Percentiles rank a stretch among this genome's conserved stretches.
phyloP scores from a whole-genome alignment of 2,329 filamentous ascomycete genomes.

The Cryphonectria japonica region DNA sequence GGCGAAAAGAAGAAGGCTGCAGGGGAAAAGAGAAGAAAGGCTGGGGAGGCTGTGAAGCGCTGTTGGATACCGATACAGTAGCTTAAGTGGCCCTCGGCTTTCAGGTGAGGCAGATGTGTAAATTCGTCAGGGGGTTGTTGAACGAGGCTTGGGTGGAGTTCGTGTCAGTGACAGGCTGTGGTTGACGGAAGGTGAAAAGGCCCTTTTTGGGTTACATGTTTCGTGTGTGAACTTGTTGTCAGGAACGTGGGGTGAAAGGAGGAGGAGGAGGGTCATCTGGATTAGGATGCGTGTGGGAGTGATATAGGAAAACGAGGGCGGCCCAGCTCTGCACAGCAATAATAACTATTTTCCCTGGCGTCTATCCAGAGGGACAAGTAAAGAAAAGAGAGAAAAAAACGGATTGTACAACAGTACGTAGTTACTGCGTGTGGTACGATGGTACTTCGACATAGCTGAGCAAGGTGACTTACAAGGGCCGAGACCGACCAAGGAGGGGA shows the following conservation, averaged over 20 bases:
- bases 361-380: not conserved
- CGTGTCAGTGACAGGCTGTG: conserved; percentile 16
- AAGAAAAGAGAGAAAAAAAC: not conserved
- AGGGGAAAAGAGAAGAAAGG: not conserved
- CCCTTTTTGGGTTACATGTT: not conserved
- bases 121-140: conserved; percentile 16
- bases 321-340: not conserved
- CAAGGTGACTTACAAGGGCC: conserved; percentile 13
- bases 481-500: conserved; percentile 16
- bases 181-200: not conserved
- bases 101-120: conserved; percentile 18
- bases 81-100: conserved; percentile 19
- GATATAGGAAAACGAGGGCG: conserved; percentile 9
- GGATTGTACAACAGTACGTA: not conserved
- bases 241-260: not conserved
- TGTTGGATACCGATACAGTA: conserved; percentile 15
- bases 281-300: conserved; percentile 20
- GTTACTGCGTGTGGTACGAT: not conserved
- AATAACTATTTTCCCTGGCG: not conserved
- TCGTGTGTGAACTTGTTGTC: not conserved
- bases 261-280: not conserved
- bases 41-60: conserved; percentile 20
- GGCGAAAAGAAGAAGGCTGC: not conserved
- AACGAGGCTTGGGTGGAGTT: conserved; percentile 19
- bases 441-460: not conserved